Conservation (phyloP, 257 asterid genomes). For the Solanum ossicruentum region DNA sequence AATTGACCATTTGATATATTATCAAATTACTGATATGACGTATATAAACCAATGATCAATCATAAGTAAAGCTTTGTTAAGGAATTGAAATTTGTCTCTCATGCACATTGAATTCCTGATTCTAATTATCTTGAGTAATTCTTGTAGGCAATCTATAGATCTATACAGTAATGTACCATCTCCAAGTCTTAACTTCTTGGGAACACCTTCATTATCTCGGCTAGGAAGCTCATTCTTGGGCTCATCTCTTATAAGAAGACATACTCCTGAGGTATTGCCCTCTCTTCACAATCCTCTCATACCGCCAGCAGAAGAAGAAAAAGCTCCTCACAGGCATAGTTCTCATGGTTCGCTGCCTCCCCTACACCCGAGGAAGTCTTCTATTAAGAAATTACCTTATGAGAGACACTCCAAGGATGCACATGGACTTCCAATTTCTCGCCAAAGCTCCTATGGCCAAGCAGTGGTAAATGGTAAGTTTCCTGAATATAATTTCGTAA, state of each 20-base stretch:
- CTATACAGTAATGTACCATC: constrained; percentile 81
- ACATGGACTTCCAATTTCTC: constrained; percentile 49
- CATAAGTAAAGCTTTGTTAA: not conserved
- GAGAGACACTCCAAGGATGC: constrained; percentile 34
- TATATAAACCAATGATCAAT: not conserved
- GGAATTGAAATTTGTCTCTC: not conserved
- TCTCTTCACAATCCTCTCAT: constrained; percentile 62
- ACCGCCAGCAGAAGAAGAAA: constrained; percentile 31
- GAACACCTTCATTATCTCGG: constrained; percentile 54
- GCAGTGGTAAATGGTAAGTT: constrained; percentile 69
- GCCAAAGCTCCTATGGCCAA: constrained; percentile 66
- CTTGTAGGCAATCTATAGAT: constrained; percentile 87
- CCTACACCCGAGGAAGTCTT: constrained; percentile 42
- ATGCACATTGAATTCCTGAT: not conserved
- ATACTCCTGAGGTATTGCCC: constrained; percentile 75
- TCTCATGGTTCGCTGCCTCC: constrained; percentile 57
- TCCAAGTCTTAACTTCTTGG: constrained; percentile 72
- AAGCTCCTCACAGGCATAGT: constrained; percentile 42
- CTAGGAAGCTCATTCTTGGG: constrained; percentile 72
- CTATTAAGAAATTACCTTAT: constrained; percentile 32
- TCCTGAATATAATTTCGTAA: not conserved
- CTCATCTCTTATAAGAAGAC: constrained; percentile 55
- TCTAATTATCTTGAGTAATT: not conserved
- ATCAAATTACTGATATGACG: not conserved
- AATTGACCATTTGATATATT: not conserved